Percentiles rank a stretch among this genome's conserved stretches.
Evolutionary conservation across 2,329 filamentous ascomycete genomes (phyloP).

Genomic region (Penicillium sp.): DNA sequence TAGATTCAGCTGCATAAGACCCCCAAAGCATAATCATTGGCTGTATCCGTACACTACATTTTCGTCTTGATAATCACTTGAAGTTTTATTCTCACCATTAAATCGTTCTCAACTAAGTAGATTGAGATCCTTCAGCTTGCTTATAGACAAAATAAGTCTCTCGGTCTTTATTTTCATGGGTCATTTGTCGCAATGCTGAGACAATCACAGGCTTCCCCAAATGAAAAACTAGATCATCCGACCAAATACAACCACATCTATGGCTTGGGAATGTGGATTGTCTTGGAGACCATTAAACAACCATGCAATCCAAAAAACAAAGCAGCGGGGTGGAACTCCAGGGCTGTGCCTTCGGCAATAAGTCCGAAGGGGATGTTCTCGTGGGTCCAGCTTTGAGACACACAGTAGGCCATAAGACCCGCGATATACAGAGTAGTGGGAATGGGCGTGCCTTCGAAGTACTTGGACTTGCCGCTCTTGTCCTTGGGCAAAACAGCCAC

Average conservation of each 20-base stretch:
- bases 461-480: conserved; percentile 82
- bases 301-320: conserved; percentile 83
- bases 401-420: conserved; percentile 85
- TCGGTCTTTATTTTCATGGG: conserved; percentile 20
- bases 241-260: conserved; percentile 26
- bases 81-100: background rate
- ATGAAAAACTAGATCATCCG: conserved; percentile 7
- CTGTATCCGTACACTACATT: background rate
- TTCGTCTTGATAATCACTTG: background rate
- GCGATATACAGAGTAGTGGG: conserved; percentile 83
- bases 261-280: conserved; percentile 89
- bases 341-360: conserved; percentile 61
- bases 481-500: conserved; percentile 89
- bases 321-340: conserved; percentile 84
- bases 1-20: background rate
- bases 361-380: conserved; percentile 76
- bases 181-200: conserved; percentile 14
- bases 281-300: conserved; percentile 93
- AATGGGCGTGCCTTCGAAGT: conserved; percentile 96
- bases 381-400: conserved; percentile 75
- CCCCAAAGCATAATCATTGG: background rate
- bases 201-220: conserved; percentile 15
- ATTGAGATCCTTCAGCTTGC: conserved; percentile 13
- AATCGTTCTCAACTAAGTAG: conserved; percentile 10
- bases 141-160: conserved; percentile 11